Evolutionary conservation across 371 early-diverging fungal species (phyloP).

Genomic region (Capillidium rhysosporum): DNA sequence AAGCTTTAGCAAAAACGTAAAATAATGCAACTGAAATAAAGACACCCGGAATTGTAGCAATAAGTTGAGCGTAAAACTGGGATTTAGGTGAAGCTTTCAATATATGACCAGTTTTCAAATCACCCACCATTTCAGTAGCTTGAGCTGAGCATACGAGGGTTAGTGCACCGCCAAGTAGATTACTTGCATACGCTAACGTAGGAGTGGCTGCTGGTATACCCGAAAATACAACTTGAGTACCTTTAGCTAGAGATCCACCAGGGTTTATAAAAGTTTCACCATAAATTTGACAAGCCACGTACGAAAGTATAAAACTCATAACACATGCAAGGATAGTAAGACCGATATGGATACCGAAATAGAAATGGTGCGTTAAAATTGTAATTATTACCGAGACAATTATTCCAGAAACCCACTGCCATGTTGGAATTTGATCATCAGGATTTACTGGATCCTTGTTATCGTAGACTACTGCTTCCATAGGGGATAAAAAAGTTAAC

Average conservation of each 20-base stretch:
- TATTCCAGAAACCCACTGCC: conserved; percentile 36
- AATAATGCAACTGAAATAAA: conserved; percentile 30
- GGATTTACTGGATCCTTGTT: conserved; percentile 19
- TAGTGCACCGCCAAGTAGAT: conserved; percentile 37
- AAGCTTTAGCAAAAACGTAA: conserved; percentile 5
- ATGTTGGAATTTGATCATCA: conserved; percentile 29
- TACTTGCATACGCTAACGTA: conserved; percentile 19
- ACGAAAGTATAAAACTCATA: conserved; percentile 38
- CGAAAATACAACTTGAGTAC: conserved; percentile 34
- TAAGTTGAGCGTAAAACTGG: conserved; percentile 35
- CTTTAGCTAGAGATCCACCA: conserved; percentile 33
- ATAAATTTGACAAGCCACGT: conserved; percentile 40
- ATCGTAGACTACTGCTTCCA: conserved; percentile 5
- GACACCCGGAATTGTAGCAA: conserved; percentile 35
- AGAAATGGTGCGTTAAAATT: conserved; percentile 28
- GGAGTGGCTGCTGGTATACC: conserved; percentile 21
- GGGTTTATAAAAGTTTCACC: conserved; percentile 43
- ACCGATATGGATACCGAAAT: conserved; percentile 32
- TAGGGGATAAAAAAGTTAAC: background rate
- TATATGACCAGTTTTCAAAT: conserved; percentile 41
- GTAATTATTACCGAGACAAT: conserved; percentile 34
- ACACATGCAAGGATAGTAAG: conserved; percentile 29
- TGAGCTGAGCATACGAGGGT: conserved; percentile 32
- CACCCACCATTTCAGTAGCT: conserved; percentile 40
- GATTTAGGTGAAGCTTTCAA: conserved; percentile 34